Conservation (phyloP, 2,329 filamentous ascomycete species). For the Coniochaeta sp. region DNA sequence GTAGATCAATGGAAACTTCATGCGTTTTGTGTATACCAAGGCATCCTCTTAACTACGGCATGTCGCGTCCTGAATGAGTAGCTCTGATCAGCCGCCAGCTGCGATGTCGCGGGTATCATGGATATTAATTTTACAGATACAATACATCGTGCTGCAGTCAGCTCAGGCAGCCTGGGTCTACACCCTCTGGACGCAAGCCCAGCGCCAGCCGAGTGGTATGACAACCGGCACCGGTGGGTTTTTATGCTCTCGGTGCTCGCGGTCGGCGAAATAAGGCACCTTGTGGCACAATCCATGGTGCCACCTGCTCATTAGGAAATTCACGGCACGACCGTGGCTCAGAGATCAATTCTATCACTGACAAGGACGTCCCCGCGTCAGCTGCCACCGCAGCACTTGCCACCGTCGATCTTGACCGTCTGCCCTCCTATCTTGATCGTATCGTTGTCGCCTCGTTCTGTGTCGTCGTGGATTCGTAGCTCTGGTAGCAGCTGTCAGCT, state of each 20-base stretch:
- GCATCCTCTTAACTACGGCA: not conserved
- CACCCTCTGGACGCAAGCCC: not conserved
- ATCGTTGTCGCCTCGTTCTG: constrained; percentile 89
- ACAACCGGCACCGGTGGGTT: not conserved
- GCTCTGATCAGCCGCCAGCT: not conserved
- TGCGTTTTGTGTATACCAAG: not conserved
- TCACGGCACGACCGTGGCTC: not conserved
- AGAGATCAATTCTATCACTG: not conserved
- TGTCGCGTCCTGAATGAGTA: not conserved
- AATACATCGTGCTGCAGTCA: constrained; percentile 3
- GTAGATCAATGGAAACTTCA: not conserved
- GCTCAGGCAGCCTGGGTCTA: not conserved
- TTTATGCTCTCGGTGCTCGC: not conserved
- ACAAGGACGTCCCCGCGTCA: not conserved
- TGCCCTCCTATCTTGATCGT: constrained; percentile 62
- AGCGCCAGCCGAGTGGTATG: not conserved
- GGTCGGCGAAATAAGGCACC: not conserved
- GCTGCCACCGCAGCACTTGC: constrained; percentile 15
- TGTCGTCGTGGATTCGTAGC: constrained; percentile 83
- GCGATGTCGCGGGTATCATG: constrained; percentile 18
- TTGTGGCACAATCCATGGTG: not conserved
- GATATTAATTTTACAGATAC: constrained; percentile 8
- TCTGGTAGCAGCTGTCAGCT: constrained; percentile 40
- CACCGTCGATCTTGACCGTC: constrained; percentile 22
- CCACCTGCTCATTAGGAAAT: not conserved